phyloP scores from a whole-genome alignment of 2,329 filamentous ascomycete species.

The Leptographium wingfieldii region DNA sequence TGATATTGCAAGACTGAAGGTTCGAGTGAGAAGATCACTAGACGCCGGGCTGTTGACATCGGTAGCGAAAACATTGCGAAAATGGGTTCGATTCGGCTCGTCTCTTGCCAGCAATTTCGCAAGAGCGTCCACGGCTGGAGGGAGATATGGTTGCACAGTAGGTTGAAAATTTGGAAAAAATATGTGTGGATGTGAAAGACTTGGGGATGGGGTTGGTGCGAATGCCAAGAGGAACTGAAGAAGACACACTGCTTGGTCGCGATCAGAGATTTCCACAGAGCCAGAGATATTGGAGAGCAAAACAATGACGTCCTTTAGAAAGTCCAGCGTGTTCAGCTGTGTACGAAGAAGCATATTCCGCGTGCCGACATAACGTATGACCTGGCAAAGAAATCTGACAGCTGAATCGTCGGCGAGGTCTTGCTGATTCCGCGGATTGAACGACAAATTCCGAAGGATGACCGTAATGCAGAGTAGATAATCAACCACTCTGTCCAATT shows the following conservation, averaged over 20 bases:
- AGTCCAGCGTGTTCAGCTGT: conserved; percentile 76
- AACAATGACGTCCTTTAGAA: conserved; percentile 91
- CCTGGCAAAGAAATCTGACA: conserved; percentile 69
- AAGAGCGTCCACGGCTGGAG: conserved; percentile 76
- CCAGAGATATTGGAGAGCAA: conserved; percentile 82
- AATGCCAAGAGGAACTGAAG: conserved; percentile 86
- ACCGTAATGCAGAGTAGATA: conserved; percentile 82
- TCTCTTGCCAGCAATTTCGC: conserved; percentile 88
- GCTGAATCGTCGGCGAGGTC: conserved; percentile 64
- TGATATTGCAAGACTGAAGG: conserved; percentile 78
- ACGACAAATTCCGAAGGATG: conserved; percentile 85
- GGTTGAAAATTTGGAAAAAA: conserved; percentile 77
- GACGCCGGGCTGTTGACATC: conserved; percentile 53
- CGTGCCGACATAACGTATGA: conserved; percentile 79
- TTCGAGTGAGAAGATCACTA: conserved; percentile 70
- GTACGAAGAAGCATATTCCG: conserved; percentile 75
- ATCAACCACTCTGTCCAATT: conserved; percentile 77
- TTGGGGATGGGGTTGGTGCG: conserved; percentile 64
- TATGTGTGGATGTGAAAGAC: conserved; percentile 40
- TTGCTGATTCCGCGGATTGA: conserved; percentile 60
- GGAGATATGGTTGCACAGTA: conserved; percentile 71
- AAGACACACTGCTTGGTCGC: conserved; percentile 77
- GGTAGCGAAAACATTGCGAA: conserved; percentile 66
- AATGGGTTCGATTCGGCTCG: conserved; percentile 80
- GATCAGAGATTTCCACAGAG: conserved; percentile 65